phyloP scores from a whole-genome alignment of 257 asterid genomes.

The Solanum chmielewskii region DNA sequence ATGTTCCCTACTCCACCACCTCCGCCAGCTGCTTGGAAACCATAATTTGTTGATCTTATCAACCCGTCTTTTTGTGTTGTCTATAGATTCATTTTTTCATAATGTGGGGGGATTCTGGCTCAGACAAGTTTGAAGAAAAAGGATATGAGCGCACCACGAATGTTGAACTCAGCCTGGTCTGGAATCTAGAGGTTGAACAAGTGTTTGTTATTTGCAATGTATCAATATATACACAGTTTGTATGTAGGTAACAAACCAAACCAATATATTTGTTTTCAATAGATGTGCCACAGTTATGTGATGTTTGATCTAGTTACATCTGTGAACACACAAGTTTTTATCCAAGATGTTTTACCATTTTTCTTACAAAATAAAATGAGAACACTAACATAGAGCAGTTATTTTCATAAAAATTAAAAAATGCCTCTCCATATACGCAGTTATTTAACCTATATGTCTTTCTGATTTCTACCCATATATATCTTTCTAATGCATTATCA shows the following conservation, averaged over 20 bases:
- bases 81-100: conserved; percentile 10
- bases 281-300: neutral
- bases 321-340: neutral
- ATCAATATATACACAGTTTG: conserved; percentile 2
- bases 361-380: neutral
- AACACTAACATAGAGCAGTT: too few species aligned
- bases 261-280: neutral
- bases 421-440: too few species aligned
- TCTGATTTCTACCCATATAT: too few species aligned
- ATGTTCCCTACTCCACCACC: conserved; percentile 95
- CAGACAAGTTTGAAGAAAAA: neutral
- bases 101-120: neutral
- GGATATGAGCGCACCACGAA: neutral
- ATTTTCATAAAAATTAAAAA: too few species aligned
- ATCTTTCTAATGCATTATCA: too few species aligned
- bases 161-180: neutral
- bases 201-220: neutral
- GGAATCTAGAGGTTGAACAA: neutral
- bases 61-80: neutral
- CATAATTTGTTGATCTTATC: conserved; percentile 7
- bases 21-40: conserved; percentile 96
- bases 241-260: neutral
- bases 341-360: neutral
- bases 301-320: neutral
- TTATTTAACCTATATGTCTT: too few species aligned